These are phyloP conservation scores for Cordyceps pruinosa DNA, from an alignment of 2,329 filamentous ascomycete species.

Conservation along the genomic window DNA sequence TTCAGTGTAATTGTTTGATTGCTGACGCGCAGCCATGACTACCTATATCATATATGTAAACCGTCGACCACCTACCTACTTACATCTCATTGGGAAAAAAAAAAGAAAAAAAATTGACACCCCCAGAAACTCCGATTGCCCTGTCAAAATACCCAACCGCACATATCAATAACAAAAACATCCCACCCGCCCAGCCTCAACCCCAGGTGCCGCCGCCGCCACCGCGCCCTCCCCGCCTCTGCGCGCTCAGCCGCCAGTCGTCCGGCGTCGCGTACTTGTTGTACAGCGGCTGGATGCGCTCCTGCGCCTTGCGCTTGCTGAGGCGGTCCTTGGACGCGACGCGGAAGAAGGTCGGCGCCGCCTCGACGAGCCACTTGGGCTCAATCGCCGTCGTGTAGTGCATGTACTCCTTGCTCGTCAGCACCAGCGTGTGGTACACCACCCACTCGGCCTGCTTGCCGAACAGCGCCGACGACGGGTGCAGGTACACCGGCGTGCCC, in stretches of 20 bases:
- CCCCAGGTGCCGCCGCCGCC: slow-evolving; percentile 92
- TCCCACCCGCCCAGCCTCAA: slow-evolving; percentile 31
- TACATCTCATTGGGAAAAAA: neutral
- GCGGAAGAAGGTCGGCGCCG: slow-evolving; percentile 98
- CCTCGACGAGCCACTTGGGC: slow-evolving; percentile 88
- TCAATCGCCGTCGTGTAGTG: slow-evolving; percentile 89
- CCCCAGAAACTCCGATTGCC: neutral
- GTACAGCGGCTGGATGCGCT: slow-evolving; percentile 90
- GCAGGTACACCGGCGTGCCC: slow-evolving; percentile 89
- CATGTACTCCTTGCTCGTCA: slow-evolving; percentile 98
- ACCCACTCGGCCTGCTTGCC: slow-evolving; percentile 96
- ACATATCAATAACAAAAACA: too few relatives aligned
- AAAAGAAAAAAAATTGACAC: neutral
- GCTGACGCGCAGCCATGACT: neutral
- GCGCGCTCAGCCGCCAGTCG: slow-evolving; percentile 88
- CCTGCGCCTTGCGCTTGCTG: slow-evolving; percentile 86
- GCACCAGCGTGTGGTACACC: slow-evolving; percentile 82
- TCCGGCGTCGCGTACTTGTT: slow-evolving; percentile 90
- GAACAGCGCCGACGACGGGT: slow-evolving; percentile 85
- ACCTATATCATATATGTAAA: neutral
- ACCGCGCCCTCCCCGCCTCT: slow-evolving; percentile 75
- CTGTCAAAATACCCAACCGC: too few relatives aligned
- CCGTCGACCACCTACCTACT: neutral
- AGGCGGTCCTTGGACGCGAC: slow-evolving; percentile 80
- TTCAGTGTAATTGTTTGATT: neutral